Percentiles rank a stretch among this genome's conserved stretches.
phyloP scores from a whole-genome alignment of 1,284 basidiomycete species.

The Pulchroboletus neoregius region DNA sequence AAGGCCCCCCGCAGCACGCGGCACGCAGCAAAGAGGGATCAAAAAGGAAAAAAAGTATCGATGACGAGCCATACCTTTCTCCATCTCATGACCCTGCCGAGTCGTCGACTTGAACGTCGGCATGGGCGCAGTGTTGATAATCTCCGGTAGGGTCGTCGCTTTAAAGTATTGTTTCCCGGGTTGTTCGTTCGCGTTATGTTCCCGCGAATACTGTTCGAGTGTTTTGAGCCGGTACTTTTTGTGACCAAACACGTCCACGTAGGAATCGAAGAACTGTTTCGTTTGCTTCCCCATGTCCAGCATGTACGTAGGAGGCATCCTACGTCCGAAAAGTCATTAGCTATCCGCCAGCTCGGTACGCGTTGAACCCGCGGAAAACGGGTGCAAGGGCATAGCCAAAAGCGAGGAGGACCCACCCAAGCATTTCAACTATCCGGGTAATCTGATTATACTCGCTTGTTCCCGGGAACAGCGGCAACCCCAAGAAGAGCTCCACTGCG shows the following conservation, averaged over 20 bases:
- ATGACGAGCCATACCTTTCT: conserved; percentile 66
- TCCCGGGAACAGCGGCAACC: conserved; percentile 93
- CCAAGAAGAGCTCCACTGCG: conserved; percentile 96
- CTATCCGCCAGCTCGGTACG: background rate
- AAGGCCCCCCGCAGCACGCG: background rate
- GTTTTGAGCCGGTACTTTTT: conserved; percentile 89
- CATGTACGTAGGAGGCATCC: conserved; percentile 88
- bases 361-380: background rate
- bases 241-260: conserved; percentile 78
- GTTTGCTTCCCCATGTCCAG: conserved; percentile 96
- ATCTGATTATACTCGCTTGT: conserved; percentile 99
- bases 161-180: conserved; percentile 99
- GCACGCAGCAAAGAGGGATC: conserved; percentile 4
- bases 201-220: conserved; percentile 91
- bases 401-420: conserved; percentile 64
- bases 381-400: conserved; percentile 6
- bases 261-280: conserved; percentile 87
- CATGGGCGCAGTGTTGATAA: conserved; percentile 94
- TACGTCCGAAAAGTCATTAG: conserved; percentile 31
- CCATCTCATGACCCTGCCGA: conserved; percentile 81
- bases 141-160: conserved; percentile 89
- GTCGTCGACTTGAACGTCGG: conserved; percentile 70
- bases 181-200: conserved; percentile 94
- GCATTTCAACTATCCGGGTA: conserved; percentile 96
- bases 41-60: background rate